phyloP scores from a whole-genome alignment of 768 basidiomycete species.

The Panaeolus papilionaceus region DNA sequence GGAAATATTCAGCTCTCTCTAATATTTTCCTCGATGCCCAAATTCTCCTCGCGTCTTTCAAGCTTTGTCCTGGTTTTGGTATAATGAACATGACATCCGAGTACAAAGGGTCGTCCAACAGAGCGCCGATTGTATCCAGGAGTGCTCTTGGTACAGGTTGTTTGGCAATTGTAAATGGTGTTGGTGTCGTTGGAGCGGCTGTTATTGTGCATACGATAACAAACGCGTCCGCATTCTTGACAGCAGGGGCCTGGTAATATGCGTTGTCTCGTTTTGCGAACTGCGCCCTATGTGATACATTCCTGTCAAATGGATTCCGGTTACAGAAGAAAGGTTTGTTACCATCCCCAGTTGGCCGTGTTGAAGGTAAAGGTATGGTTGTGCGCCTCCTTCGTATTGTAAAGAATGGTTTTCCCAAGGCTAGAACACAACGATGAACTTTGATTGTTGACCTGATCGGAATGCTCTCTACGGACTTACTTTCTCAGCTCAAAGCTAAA shows the following conservation, averaged over 20 bases:
- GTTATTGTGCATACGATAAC: conserved; percentile 81
- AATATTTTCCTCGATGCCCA: conserved; percentile 75
- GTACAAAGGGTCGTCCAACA: conserved; percentile 83
- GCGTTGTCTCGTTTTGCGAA: conserved; percentile 79
- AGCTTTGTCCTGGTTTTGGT: conserved; percentile 47
- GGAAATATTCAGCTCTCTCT: conserved; percentile 78
- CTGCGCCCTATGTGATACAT: conserved; percentile 59
- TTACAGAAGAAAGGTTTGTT: conserved; percentile 20
- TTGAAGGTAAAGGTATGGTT: conserved; percentile 85
- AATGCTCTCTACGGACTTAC: conserved; percentile 38
- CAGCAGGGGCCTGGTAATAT: conserved; percentile 60
- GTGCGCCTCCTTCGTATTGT: conserved; percentile 77
- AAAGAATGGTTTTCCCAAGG: conserved; percentile 52
- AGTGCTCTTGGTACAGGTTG: conserved; percentile 70
- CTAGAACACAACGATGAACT: conserved; percentile 26
- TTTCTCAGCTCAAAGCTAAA: conserved; percentile 85
- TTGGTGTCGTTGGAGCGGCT: conserved; percentile 61
- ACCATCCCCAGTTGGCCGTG: conserved; percentile 93
- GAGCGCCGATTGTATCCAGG: conserved; percentile 71
- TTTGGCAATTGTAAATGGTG: conserved; percentile 50
- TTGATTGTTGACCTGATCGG: not conserved
- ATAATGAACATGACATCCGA: conserved; percentile 87
- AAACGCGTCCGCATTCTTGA: conserved; percentile 69
- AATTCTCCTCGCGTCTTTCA: conserved; percentile 52
- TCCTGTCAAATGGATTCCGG: conserved; percentile 8